Evolutionary conservation across 257 asterid species (phyloP).

Genomic region (Mitragyna speciosa): DNA sequence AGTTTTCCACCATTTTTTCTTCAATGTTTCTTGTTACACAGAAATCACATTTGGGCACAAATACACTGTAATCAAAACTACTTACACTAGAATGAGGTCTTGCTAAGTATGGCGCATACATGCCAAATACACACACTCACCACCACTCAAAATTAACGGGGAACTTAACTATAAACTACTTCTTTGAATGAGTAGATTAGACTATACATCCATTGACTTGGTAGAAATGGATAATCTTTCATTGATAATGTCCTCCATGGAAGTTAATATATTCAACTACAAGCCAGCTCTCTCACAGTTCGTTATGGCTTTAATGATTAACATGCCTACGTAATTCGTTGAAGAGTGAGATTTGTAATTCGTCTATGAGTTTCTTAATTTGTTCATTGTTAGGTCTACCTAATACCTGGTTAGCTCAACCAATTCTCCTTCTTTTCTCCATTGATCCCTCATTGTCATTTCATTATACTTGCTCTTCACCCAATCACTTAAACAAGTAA

Average conservation of each 20-base stretch:
- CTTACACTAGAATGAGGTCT: too few relatives aligned
- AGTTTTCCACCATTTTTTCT: too few relatives aligned
- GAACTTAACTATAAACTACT: too few relatives aligned
- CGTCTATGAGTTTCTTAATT: background rate
- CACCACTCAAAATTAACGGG: too few relatives aligned
- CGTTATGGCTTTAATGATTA: background rate
- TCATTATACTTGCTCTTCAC: slow-evolving; percentile 13
- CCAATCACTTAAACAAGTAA: background rate
- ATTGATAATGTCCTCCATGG: background rate
- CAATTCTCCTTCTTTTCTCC: background rate
- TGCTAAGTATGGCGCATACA: too few relatives aligned
- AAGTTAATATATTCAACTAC: background rate
- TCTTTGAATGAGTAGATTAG: too few relatives aligned
- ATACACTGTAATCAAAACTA: too few relatives aligned
- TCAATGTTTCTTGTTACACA: too few relatives aligned
- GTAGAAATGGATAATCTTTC: background rate
- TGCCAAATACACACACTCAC: too few relatives aligned
- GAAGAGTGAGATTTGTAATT: background rate
- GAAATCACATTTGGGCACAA: too few relatives aligned
- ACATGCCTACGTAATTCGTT: background rate
- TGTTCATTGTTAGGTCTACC: slow-evolving; percentile 23
- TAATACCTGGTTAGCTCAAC: slow-evolving; percentile 17
- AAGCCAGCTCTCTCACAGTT: background rate
- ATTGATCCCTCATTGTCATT: background rate
- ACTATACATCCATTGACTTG: background rate